Conservation (phyloP, 257 asterid species). For the Gardenia jasminoides region DNA sequence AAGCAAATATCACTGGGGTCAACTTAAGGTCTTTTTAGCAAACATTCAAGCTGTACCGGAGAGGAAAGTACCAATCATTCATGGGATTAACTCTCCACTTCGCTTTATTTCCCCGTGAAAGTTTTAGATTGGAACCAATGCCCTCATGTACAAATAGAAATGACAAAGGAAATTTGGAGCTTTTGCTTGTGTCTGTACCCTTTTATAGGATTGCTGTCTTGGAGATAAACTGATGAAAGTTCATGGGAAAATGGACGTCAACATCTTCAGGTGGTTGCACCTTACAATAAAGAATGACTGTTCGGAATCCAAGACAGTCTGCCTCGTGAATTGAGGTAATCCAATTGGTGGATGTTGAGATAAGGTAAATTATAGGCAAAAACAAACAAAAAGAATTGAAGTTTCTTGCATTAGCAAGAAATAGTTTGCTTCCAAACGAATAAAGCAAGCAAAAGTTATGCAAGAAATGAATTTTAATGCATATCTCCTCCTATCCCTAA, state of each 20-base stretch:
- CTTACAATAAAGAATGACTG: conserved; percentile 6
- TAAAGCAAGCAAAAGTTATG: not conserved
- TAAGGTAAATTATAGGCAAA: not conserved
- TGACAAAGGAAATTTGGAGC: not conserved
- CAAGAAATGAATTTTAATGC: too few species aligned
- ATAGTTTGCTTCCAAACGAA: not conserved
- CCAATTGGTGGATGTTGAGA: conserved; percentile 3
- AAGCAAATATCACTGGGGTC: conserved; percentile 5
- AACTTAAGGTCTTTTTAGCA: conserved; percentile 4
- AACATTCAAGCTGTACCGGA: not conserved
- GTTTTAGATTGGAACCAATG: not conserved
- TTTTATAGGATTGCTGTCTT: not conserved
- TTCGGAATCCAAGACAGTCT: conserved; percentile 7
- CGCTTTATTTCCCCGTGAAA: not conserved
- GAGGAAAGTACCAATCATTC: conserved; percentile 2
- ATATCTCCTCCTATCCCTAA: too few species aligned
- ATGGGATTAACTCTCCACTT: not conserved
- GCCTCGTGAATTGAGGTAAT: conserved; percentile 13
- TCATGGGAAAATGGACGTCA: not conserved
- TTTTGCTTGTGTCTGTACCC: not conserved
- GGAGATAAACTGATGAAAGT: too few species aligned
- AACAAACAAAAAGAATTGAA: not conserved
- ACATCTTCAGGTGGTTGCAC: conserved; percentile 3
- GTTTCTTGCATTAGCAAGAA: conserved; percentile 1
- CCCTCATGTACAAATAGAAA: not conserved